These are phyloP conservation scores for Saposhnikovia divaricata DNA, from an alignment of 129 eudicot species.

Conservation along the genomic window DNA sequence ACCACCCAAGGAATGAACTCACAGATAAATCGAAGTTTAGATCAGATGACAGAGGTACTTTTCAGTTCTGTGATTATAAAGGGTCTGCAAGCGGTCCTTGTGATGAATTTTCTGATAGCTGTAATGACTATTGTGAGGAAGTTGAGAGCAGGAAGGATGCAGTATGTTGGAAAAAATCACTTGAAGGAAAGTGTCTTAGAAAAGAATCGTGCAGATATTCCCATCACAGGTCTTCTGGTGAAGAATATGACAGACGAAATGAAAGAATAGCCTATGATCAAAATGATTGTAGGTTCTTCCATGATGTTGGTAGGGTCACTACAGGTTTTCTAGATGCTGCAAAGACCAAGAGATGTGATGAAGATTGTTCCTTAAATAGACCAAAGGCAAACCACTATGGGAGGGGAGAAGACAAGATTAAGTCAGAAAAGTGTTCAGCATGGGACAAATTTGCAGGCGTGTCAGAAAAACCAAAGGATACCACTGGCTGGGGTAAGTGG, in stretches of 20 bases:
- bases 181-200: slow-evolving; percentile 32
- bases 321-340: too few species aligned
- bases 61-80: slow-evolving; percentile 28
- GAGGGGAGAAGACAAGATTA: slow-evolving; percentile 17
- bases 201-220: slow-evolving; percentile 42
- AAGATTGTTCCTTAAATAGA: not conserved
- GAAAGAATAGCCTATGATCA: slow-evolving; percentile 20
- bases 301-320: too few species aligned
- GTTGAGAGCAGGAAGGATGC: slow-evolving; percentile 20
- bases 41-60: slow-evolving; percentile 22
- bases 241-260: slow-evolving; percentile 25
- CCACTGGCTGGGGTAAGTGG: too few species aligned
- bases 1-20: slow-evolving; percentile 11
- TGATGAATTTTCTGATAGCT: slow-evolving; percentile 23
- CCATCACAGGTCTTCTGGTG: slow-evolving; percentile 33
- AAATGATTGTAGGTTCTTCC: too few species aligned
- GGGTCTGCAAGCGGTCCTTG: slow-evolving; percentile 11
- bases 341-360: not conserved
- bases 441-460: slow-evolving; percentile 15
- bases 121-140: slow-evolving; percentile 14
- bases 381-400: not conserved
- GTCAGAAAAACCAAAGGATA: too few species aligned
- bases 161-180: slow-evolving; percentile 25
- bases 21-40: slow-evolving; percentile 25
- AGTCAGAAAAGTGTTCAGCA: slow-evolving; percentile 36